Evolutionary conservation across 2,329 filamentous ascomycete species (phyloP), one percentile per base, ranked within the genome.

Genomic region (Tetracladium maxilliforme): DNA sequence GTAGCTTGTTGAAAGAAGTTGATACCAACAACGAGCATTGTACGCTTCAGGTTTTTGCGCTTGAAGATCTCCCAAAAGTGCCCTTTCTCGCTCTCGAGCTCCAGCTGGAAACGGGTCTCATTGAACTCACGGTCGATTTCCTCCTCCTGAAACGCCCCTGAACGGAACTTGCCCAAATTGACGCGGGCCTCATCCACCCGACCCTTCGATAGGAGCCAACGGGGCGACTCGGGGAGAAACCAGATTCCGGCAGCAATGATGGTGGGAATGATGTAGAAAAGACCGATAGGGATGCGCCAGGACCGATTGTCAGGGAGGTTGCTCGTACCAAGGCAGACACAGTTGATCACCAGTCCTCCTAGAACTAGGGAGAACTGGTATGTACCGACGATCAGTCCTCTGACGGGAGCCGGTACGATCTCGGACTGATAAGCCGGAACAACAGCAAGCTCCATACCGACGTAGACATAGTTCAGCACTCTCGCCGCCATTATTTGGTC

Each of bases 331-430:
- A 40, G 27, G 40, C 43, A 35, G 33, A 45, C 22, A 15, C 21
- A 19, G 28, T 38, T 41, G 28, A 40, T 36, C 8, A 42, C 23
- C 4, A 42, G 28, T 0, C 39, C 30, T 19, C 45, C 32, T 6
- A 49, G 19, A 1, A 33, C 29, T 3, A 50, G 30, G 13, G 41
- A 41, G 5, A 48, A 29, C 21, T 51, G 47, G 28, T 52, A 53
- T 1, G 47, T 41, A 6, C 43, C 44, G 4, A 52, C 48, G 12
- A 43, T 39, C n/a, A 9, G 10, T 6, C 21, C 21, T 12, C 21
- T 11, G 6, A 22, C 6, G 6, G 12, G 6, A 12, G 21, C 21
- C 6, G 21, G 21, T 6, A 14, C 6, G 12, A 22, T 6, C 21
- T 22, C 21, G 10, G 21, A 11, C 14, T 12, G 14, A 22, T 7